Evolutionary conservation across 129 eudicot genomes (phyloP).

Genomic region (Arctium minus): DNA sequence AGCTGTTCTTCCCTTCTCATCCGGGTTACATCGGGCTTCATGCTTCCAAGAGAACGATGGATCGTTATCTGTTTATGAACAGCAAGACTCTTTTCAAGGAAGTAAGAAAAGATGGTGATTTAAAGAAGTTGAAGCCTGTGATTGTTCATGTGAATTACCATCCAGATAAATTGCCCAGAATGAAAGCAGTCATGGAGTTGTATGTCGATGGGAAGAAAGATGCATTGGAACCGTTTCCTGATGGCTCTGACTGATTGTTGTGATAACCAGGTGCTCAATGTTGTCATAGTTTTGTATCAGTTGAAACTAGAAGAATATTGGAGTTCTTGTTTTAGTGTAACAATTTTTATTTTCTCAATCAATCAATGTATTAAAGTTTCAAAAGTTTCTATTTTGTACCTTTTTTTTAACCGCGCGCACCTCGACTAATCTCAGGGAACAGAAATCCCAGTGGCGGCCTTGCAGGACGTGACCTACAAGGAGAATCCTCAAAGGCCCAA

Average conservation of each 20-base stretch:
- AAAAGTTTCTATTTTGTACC: too few species aligned
- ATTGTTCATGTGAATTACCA: conserved; percentile 72
- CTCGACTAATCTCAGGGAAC: too few species aligned
- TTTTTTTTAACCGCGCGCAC: too few species aligned
- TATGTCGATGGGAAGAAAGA: conserved; percentile 66
- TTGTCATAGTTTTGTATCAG: too few species aligned
- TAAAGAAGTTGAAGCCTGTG: conserved; percentile 73
- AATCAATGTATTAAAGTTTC: not conserved
- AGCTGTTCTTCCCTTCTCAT: conserved; percentile 65
- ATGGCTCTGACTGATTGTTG: conserved; percentile 50
- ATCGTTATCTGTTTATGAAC: conserved; percentile 67
- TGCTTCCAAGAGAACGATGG: conserved; percentile 76
- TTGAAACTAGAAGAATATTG: too few species aligned
- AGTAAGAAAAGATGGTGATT: conserved; percentile 52
- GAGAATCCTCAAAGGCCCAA: too few species aligned
- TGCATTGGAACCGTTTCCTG: conserved; percentile 63
- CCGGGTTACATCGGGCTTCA: conserved; percentile 78
- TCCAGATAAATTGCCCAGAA: conserved; percentile 67
- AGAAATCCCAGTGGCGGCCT: too few species aligned
- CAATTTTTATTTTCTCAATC: not conserved
- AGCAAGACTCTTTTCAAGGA: conserved; percentile 69
- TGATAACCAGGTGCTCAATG: not conserved
- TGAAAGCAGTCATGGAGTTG: conserved; percentile 72
- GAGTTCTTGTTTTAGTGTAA: too few species aligned
- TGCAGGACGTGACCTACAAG: too few species aligned